Base-by-base conservation (phyloP, 768 basidiomycete species). In the Xerocomellus amylosporus region DNA sequence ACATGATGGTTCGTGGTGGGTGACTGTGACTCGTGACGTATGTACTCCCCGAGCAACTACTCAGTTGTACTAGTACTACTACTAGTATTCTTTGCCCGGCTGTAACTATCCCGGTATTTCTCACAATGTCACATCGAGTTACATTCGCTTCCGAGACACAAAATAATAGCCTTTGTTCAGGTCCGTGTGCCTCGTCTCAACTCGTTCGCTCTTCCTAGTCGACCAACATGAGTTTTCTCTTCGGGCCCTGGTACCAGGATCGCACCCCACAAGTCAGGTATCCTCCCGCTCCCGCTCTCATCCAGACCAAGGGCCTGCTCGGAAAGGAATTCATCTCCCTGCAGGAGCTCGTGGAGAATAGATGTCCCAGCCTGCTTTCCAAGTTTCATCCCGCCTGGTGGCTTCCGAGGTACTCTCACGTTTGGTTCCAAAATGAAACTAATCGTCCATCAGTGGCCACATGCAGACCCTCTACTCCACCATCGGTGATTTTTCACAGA, bases 381-480 rank as follows among this genome's bases (percentile, higher is more conserved):
- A 42, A 55, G 55, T 71, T 73, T 43, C 58, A 44, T 37, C 70
- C 71, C 14, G 62, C 58, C 20, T 71, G 70, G 70, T 71, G 70
- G 70, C 65, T 71, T 50, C 62, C 71, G 14, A 71, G 65, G 70
- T 48, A 36, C 36, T 30, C 15, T 38, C 37, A 14, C 10, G 19
- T 34, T 26, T 20, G 19, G 41, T 49, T 45, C 20, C 34, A 49
- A 44, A 33, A 20, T n/a, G 42, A 51, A 31, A 33, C 57, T 71
- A 22, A 72, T 46, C 6, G 33, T 47, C 44, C 37, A 24, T 19
- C 43, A 71, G 70, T 52, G 70, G 70, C 24, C 71, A 71, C 38
- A 51, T 71, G 51, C 70, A 71, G 52, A 71, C 70, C 40, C 51
- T 71, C 33, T 71, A 71, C 38, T 73, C 61, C 20, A 64, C 58